Conservation (phyloP, 495 filamentous ascomycete genomes). For the Evernia prunastri region DNA sequence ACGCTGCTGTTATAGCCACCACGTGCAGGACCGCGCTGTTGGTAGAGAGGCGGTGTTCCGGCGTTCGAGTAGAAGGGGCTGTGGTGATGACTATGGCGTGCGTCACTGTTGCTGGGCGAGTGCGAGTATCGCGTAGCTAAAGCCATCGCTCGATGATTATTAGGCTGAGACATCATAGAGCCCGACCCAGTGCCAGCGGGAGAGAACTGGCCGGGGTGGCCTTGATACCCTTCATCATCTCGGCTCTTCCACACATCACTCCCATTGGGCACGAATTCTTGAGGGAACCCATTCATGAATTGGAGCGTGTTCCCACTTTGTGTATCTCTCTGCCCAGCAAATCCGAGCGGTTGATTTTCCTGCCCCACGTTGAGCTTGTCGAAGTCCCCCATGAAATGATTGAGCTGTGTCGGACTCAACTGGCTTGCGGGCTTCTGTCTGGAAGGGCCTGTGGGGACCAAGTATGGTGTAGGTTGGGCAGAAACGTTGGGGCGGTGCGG, state of each 20-base stretch:
- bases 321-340: slow-evolving; percentile 10
- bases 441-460: slow-evolving; percentile 1
- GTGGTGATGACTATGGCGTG: slow-evolving; percentile 46
- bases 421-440: slow-evolving; percentile 12
- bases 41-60: slow-evolving; percentile 41
- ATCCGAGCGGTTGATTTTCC: slow-evolving; percentile 18
- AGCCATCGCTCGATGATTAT: slow-evolving; percentile 19
- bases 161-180: slow-evolving; percentile 11
- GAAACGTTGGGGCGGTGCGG: slow-evolving; percentile 21
- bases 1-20: slow-evolving; percentile 33
- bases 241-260: slow-evolving; percentile 14
- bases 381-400: slow-evolving; percentile 21
- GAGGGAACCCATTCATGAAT: slow-evolving; percentile 7
- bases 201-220: slow-evolving; percentile 12
- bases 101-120: slow-evolving; percentile 51
- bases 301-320: slow-evolving; percentile 3
- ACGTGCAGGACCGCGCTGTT: slow-evolving; percentile 40
- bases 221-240: slow-evolving; percentile 11
- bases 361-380: slow-evolving; percentile 21
- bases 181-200: slow-evolving; percentile 16
- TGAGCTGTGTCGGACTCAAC: slow-evolving; percentile 18
- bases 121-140: slow-evolving; percentile 34
- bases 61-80: slow-evolving; percentile 53
- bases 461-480: slow-evolving; percentile 16
- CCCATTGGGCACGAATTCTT: slow-evolving; percentile 3